Conservation (phyloP, 2,329 filamentous ascomycete genomes). For the Xylaria polymorpha region DNA sequence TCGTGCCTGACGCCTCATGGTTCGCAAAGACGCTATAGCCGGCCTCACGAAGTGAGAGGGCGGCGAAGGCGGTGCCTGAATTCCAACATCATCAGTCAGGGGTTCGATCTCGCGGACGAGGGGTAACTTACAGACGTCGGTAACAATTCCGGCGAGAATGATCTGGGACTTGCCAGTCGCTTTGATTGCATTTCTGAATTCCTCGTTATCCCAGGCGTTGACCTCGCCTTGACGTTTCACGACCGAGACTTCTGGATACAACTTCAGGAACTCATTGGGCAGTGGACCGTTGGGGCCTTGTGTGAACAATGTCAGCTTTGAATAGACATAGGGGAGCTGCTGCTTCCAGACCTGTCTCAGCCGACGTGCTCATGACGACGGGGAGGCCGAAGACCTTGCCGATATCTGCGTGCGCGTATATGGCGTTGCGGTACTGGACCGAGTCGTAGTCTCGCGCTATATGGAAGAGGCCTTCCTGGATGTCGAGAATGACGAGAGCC, state of each 20-base stretch:
- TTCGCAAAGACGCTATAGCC: slow-evolving; percentile 81
- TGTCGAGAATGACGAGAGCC: slow-evolving; percentile 68
- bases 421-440: slow-evolving; percentile 72
- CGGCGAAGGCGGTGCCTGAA: slow-evolving; percentile 73
- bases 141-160: slow-evolving; percentile 77
- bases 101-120: background rate
- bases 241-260: slow-evolving; percentile 74
- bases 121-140: slow-evolving; percentile 71
- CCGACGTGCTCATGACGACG: slow-evolving; percentile 76
- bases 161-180: slow-evolving; percentile 75
- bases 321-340: background rate
- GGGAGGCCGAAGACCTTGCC: slow-evolving; percentile 75
- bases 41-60: slow-evolving; percentile 75
- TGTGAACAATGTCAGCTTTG: background rate
- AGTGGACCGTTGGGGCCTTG: slow-evolving; percentile 76
- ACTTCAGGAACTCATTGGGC: slow-evolving; percentile 74
- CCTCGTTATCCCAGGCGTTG: slow-evolving; percentile 79
- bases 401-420: slow-evolving; percentile 74
- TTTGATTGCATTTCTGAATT: slow-evolving; percentile 73
- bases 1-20: slow-evolving; percentile 76
- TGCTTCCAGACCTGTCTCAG: slow-evolving; percentile 60
- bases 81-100: background rate
- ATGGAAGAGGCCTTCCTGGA: slow-evolving; percentile 69
- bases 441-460: slow-evolving; percentile 74
- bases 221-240: slow-evolving; percentile 78